Evolutionary conservation across 2,329 filamentous ascomycete species (phyloP).

Genomic region (Fonsecaea pedrosoi): DNA sequence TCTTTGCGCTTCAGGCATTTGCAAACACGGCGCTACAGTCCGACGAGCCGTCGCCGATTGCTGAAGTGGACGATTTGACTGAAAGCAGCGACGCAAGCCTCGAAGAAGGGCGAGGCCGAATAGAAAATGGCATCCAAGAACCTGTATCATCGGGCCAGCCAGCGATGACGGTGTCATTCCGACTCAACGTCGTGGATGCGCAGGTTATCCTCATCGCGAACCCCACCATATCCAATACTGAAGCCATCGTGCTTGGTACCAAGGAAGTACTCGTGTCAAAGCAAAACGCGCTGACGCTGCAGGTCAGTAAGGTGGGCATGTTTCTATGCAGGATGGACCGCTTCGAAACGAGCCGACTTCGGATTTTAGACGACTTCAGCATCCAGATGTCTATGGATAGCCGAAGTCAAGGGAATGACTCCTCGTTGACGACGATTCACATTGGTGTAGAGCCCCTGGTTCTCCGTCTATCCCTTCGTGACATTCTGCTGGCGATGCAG

Average conservation of each 20-base stretch:
- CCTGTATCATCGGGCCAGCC: conserved; percentile 44
- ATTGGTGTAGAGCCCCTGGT: conserved; percentile 91
- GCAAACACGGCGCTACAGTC: conserved; percentile 70
- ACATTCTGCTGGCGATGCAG: conserved; percentile 92
- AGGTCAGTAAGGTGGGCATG: conserved; percentile 95
- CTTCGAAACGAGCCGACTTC: conserved; percentile 86
- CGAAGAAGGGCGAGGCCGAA: conserved; percentile 48
- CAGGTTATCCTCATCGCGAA: conserved; percentile 97
- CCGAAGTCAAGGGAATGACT: conserved; percentile 63
- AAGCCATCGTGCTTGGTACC: conserved; percentile 92
- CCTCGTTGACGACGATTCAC: conserved; percentile 76
- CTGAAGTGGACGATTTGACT: conserved; percentile 32
- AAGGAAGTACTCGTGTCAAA: conserved; percentile 92
- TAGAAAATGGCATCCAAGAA: conserved; percentile 46
- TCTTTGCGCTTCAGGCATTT: conserved; percentile 88
- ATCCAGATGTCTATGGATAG: conserved; percentile 87
- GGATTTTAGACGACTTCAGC: conserved; percentile 96
- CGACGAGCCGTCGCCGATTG: conserved; percentile 62
- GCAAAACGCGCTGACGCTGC: conserved; percentile 91
- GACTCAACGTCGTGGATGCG: conserved; percentile 92
- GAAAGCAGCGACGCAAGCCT: conserved; percentile 56
- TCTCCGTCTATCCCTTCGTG: conserved; percentile 84
- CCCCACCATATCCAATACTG: conserved; percentile 84
- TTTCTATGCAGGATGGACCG: conserved; percentile 98
- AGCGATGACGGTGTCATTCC: conserved; percentile 79